Base-by-base conservation (phyloP, 345 rosid genomes). In the Heritiera fomes region DNA sequence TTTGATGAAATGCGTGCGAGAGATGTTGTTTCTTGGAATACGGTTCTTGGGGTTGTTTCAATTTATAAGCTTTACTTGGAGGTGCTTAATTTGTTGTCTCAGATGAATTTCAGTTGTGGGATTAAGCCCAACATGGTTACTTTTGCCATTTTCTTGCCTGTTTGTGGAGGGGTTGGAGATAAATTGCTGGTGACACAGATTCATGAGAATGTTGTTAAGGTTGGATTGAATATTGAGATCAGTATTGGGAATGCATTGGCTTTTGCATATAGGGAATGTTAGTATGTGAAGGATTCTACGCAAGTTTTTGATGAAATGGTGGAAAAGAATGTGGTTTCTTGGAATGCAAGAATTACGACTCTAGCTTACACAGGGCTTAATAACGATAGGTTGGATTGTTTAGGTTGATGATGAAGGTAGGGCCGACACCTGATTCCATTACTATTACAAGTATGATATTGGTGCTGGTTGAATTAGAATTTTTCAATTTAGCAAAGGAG, bases 1-100 rank as follows among this genome's bases (percentile, higher is more conserved):
- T 87, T 89, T 43, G 87, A 81, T 66, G 91, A 89, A 85, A 89
- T 89, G 91, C 74, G 28, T 53, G 83, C 84, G 6, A 89, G 84
- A 74, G 91, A 89, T 60, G 79, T 40, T 40, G 43, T 87, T 64
- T 82, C 88, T 1, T 87, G 90, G 87, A 89, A 85, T 78, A 78
- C 88, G 0, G 3, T 59, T 40, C 77, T 87, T 28, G 87, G 89
- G 52, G 74, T 84, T 76, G 66, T 71, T 82, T 87, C 90, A 0
- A 62, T 64, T 38, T 56, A 64, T 40, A 89, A 86, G 50, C 79
- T 58, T 68, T 75, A 77, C 65, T 2, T n/a, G 50, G 82, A 87
- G 52, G 88, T 86, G 11, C 77, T 86, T 53, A 20, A 61, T 52
- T 80, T 83, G 34, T 89, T 83, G 75, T n/a, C 30, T 4, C 56